A percentile compares a stretch with the other conserved stretches of the same genome.
These are phyloP conservation scores for Talaromyces sp. DNA, from an alignment of 2,329 filamentous ascomycete species.

Conservation along the genomic window DNA sequence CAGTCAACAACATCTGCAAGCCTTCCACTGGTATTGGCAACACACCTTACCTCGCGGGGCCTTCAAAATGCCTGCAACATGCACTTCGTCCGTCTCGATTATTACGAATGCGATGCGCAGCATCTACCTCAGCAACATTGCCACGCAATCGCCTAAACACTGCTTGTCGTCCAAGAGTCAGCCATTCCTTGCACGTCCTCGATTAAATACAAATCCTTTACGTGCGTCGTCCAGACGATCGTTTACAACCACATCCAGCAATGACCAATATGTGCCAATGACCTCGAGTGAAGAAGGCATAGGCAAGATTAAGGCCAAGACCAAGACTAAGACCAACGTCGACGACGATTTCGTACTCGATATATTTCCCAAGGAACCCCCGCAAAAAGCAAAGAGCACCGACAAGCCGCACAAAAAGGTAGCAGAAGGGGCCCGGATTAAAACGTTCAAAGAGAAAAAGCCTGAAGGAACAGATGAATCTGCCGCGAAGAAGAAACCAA, in stretches of 20 bases:
- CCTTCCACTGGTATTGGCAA: background rate
- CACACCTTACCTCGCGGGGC: background rate
- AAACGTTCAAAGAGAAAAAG: conserved; percentile 3
- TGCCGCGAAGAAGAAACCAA: conserved; percentile 19
- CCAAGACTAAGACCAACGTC: background rate
- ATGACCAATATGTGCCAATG: background rate
- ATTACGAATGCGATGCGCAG: background rate
- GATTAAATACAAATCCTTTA: background rate
- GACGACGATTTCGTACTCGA: background rate
- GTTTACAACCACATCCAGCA: background rate
- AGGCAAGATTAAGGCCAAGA: background rate
- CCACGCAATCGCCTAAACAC: background rate
- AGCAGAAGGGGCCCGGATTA: background rate
- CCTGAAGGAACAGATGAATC: conserved; percentile 3
- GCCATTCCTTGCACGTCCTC: background rate
- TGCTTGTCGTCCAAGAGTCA: background rate
- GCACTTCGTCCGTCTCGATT: background rate
- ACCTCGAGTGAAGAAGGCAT: background rate
- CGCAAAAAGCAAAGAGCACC: background rate
- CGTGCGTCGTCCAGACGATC: background rate
- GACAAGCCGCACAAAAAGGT: background rate
- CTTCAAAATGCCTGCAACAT: background rate
- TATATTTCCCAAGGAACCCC: background rate
- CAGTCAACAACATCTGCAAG: background rate
- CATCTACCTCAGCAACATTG: background rate